Percentiles rank a stretch among this genome's conserved stretches.
Evolutionary conservation across 345 rosid genomes (phyloP).

Genomic region (Lepidium aucheri): DNA sequence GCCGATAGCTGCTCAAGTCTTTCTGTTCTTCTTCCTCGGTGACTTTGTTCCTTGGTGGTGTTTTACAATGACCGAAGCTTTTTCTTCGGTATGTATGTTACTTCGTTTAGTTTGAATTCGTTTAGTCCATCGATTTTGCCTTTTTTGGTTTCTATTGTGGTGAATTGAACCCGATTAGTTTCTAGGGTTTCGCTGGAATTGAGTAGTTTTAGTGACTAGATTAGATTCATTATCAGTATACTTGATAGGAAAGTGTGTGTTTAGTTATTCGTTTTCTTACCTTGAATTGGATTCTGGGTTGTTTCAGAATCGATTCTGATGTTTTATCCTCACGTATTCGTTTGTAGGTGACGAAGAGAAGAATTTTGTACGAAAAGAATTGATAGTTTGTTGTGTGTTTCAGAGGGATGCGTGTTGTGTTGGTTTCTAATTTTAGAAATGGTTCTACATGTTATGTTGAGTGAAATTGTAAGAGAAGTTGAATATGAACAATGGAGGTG

Average conservation of each 20-base stretch:
- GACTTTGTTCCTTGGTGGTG: neutral
- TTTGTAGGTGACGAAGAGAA: neutral
- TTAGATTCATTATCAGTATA: neutral
- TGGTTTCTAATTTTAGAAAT: constrained; percentile 20
- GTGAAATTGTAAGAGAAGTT: constrained; percentile 53
- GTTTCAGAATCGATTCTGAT: neutral
- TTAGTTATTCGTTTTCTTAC: neutral
- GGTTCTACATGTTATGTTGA: constrained; percentile 24
- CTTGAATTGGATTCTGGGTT: neutral
- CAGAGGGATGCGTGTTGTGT: constrained; percentile 20
- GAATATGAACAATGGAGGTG: constrained; percentile 88
- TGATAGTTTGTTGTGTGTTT: neutral
- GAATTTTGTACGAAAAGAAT: neutral
- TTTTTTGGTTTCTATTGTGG: neutral
- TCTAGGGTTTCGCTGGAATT: constrained; percentile 14
- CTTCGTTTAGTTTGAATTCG: neutral
- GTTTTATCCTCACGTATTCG: neutral
- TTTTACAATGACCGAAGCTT: neutral
- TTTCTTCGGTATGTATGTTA: constrained; percentile 13
- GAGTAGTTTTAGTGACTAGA: neutral
- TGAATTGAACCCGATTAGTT: constrained; percentile 2
- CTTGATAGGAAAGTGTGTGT: neutral
- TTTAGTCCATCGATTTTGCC: neutral
- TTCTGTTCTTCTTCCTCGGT: constrained; percentile 1
- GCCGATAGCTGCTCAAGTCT: neutral